A percentile compares a stretch with the other conserved stretches of the same genome.
phyloP scores from a whole-genome alignment of 1,284 basidiomycete genomes.

The Ganoderma sinense region DNA sequence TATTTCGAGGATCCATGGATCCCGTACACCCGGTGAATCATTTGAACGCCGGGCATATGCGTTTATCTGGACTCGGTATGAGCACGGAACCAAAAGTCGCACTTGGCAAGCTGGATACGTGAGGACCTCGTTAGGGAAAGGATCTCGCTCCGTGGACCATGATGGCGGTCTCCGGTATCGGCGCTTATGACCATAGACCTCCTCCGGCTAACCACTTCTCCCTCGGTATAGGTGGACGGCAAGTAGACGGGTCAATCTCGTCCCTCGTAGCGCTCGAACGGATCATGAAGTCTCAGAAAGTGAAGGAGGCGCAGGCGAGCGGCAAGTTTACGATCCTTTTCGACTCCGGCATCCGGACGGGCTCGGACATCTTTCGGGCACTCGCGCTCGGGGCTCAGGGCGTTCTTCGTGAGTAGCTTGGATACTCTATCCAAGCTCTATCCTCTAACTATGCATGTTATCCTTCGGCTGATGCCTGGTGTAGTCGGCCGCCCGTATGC shows the following conservation, averaged over 20 bases:
- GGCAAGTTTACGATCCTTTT: conserved; percentile 77
- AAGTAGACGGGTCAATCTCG: conserved; percentile 82
- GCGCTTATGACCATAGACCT: not conserved
- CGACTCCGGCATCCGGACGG: conserved; percentile 83
- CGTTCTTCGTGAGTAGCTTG: conserved; percentile 61
- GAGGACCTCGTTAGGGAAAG: not conserved
- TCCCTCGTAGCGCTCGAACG: conserved; percentile 73
- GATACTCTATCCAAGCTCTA: too few species aligned
- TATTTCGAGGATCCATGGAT: not conserved
- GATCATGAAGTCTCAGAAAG: conserved; percentile 64
- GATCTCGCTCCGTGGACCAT: too few species aligned
- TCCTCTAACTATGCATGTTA: too few species aligned
- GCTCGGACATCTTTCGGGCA: conserved; percentile 83
- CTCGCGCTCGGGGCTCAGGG: conserved; percentile 76
- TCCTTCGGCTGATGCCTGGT: not conserved
- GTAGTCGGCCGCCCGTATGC: conserved; percentile 56
- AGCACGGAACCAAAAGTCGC: not conserved
- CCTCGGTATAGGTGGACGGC: conserved; percentile 65
- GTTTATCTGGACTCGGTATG: not conserved
- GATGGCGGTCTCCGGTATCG: too few species aligned
- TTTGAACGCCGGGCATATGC: not conserved
- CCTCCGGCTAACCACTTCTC: not conserved
- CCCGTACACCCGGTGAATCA: not conserved
- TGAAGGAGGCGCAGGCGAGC: conserved; percentile 61
- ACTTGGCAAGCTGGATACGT: not conserved